A percentile compares a stretch with the other conserved stretches of the same genome.
phyloP scores from a whole-genome alignment of 2,329 filamentous ascomycete species.

The Hypoxylon sp. region DNA sequence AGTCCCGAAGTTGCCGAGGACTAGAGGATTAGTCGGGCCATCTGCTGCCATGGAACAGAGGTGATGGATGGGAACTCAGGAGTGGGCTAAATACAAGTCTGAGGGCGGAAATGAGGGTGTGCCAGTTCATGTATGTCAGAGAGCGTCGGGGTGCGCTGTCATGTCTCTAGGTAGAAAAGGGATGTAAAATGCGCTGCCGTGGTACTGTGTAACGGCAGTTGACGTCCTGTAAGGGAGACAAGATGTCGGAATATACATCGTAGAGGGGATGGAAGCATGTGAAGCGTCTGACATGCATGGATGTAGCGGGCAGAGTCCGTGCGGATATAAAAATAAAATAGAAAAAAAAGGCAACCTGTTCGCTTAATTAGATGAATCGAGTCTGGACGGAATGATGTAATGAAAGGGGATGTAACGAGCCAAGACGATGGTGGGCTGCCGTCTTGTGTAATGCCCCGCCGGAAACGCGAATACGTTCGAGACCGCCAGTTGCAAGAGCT shows the following conservation, averaged over 20 bases:
- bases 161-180: constrained; percentile 21
- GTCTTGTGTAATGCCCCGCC: constrained; percentile 22
- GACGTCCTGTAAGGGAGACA: constrained; percentile 21
- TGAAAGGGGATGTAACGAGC: constrained; percentile 6
- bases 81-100: constrained; percentile 18
- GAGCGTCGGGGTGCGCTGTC: constrained; percentile 23
- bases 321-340: constrained; percentile 9
- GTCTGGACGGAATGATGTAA: constrained; percentile 34
- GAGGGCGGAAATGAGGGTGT: constrained; percentile 24
- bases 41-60: constrained; percentile 18
- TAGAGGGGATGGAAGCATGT: constrained; percentile 28
- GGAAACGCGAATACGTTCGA: constrained; percentile 16
- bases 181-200: constrained; percentile 7
- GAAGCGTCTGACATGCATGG: constrained; percentile 23
- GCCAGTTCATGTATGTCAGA: constrained; percentile 24
- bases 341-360: too few relatives aligned
- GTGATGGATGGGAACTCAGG: constrained; percentile 16
- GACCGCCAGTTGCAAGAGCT: constrained; percentile 15
- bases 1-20: constrained; percentile 31
- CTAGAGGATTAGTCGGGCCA: constrained; percentile 22
- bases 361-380: constrained; percentile 30
- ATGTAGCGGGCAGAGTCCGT: constrained; percentile 9
- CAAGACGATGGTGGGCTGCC: constrained; percentile 18
- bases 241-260: constrained; percentile 22
- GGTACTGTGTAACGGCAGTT: constrained; percentile 25